Evolutionary conservation across 2,329 filamentous ascomycete genomes (phyloP), one percentile per base, ranked within the genome.

Genomic region (Didymella exigua): DNA sequence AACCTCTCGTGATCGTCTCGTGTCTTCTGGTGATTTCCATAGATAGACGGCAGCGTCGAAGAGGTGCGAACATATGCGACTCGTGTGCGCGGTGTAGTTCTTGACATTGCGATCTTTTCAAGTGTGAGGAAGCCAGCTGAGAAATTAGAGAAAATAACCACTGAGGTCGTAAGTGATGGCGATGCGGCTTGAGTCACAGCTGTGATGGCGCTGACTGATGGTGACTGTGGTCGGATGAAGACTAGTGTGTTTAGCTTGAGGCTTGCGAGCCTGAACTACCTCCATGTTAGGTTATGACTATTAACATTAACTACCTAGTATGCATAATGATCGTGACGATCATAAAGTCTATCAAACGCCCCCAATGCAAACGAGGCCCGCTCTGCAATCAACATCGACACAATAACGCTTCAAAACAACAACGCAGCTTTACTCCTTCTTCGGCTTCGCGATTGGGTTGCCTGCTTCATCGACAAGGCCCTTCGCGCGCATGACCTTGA

Each of bases 401-500:
- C 14, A 29, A 27, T 9, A 33, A 31, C 13, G 16, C 42, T 21
- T 29, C 26, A 44, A 37, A 4, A 23, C 41, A 33, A 44, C 41
- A 33, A 44, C 19, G 24, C 29, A 18, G 6, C 44, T 24, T 47
- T 59, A 57, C 49, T 55, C 55, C 33, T 46, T 49, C 42, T 60
- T 60, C 11, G 50, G 56, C 49, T 60, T 58, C 2, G 51, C 37
- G 52, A 79, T 75, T 0, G 69, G 75, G 50, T 79, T 73, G 23
- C 75, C 77, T 47, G 77, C 67, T 62, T 79, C 76, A 27, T 80
- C 78, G 1, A 79, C 74, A 3, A 80, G 67, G 0, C 78, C 78
- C 66, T 79, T 79, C 47, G 71, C 76, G 14, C 71, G 73, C 78
- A 80, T 80, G 48, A 76, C 78, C 50, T 69, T 72, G 43, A 80